Evolutionary conservation across 1,139 yeast genomes (phyloP).

Genomic region (Geotrichum australiense): DNA sequence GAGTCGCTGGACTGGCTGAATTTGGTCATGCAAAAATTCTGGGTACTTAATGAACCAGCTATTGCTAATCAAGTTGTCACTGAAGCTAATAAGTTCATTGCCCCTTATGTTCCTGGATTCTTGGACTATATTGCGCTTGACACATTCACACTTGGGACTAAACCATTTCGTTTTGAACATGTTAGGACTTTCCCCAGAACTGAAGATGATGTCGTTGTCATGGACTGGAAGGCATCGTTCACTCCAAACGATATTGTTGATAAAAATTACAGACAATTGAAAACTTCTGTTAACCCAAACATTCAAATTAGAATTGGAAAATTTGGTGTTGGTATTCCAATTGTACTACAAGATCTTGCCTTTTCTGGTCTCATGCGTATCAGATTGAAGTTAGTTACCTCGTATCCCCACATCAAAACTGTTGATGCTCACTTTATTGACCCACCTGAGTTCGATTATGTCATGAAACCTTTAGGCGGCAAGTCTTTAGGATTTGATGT

Average conservation of each 20-base stretch:
- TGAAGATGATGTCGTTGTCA: slow-evolving; percentile 79
- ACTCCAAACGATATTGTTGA: slow-evolving; percentile 87
- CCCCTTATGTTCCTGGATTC: slow-evolving; percentile 70
- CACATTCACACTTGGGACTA: slow-evolving; percentile 84
- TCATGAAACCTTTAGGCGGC: slow-evolving; percentile 68
- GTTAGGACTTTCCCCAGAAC: slow-evolving; percentile 88
- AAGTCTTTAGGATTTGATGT: slow-evolving; percentile 80
- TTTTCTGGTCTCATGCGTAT: slow-evolving; percentile 68
- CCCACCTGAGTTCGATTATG: slow-evolving; percentile 82
- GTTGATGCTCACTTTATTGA: slow-evolving; percentile 77
- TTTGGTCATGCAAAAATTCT: slow-evolving; percentile 76
- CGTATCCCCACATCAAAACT: slow-evolving; percentile 90
- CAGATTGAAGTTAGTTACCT: slow-evolving; percentile 78
- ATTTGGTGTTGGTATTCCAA: slow-evolving; percentile 36
- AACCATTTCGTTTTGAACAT: slow-evolving; percentile 86
- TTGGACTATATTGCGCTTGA: slow-evolving; percentile 78
- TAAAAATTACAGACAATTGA: slow-evolving; percentile 73
- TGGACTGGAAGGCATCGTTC: slow-evolving; percentile 91
- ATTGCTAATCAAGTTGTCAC: slow-evolving; percentile 78
- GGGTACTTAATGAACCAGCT: slow-evolving; percentile 90
- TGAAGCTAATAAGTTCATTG: slow-evolving; percentile 75
- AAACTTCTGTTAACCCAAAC: slow-evolving; percentile 75
- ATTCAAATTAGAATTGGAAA: slow-evolving; percentile 40
- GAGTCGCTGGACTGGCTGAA: slow-evolving; percentile 96
- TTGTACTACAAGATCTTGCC: slow-evolving; percentile 43